A percentile compares a stretch with the other conserved stretches of the same genome.
Conservation (phyloP, 352 stramenopile species). For the Ophiocytium majus region DNA sequence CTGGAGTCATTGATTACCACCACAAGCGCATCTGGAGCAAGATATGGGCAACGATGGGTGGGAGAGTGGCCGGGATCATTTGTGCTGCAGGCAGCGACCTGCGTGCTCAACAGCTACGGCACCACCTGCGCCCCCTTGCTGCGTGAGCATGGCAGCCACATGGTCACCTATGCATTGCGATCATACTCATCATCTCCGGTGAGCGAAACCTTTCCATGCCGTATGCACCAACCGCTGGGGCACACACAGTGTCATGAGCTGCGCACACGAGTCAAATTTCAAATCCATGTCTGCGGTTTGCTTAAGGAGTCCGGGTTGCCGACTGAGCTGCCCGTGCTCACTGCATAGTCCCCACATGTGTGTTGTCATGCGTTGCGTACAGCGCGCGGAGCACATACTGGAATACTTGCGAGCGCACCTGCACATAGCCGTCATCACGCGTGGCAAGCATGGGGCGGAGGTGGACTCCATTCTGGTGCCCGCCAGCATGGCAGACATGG, state of each 20-base stretch:
- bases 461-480: slow-evolving; percentile 32
- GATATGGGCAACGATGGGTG: not conserved
- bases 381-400: slow-evolving; percentile 36
- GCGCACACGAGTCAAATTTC: too few species aligned
- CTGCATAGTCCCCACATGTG: not conserved
- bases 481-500: not conserved
- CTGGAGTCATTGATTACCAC: not conserved
- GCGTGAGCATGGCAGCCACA: not conserved
- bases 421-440: slow-evolving; percentile 29
- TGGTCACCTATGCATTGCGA: slow-evolving; percentile 37
- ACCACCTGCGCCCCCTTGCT: slow-evolving; percentile 49
- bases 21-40: too few species aligned
- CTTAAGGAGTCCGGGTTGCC: too few species aligned
- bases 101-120: slow-evolving; percentile 41
- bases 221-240: too few species aligned
- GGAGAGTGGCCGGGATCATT: not conserved
- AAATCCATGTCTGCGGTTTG: too few species aligned
- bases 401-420: slow-evolving; percentile 46
- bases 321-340: too few species aligned
- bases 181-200: slow-evolving; percentile 35
- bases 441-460: not conserved
- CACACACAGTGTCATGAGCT: too few species aligned
- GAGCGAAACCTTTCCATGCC: not conserved
- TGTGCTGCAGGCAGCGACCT: not conserved
- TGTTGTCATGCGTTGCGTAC: not conserved